Evolutionary conservation across 371 early-diverging fungal species (phyloP), one percentile per base, ranked within the genome.

Genomic region (Rhizopus stolonifer): DNA sequence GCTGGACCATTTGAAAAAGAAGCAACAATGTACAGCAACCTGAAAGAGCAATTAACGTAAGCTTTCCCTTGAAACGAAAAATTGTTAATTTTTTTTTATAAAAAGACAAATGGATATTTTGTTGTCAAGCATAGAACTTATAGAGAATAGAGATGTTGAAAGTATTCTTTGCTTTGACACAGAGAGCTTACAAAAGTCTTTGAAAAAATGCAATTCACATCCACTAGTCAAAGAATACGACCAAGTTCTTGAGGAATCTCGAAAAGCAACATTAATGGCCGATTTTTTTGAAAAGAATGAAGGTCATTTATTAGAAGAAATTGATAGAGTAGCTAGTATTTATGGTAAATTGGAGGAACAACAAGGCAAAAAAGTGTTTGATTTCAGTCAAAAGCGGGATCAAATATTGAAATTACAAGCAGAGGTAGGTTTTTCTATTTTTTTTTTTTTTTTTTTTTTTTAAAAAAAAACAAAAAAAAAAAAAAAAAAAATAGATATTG

Each of bases 341-440:
- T 92, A 87, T 80, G 70, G 73, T 2, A 81, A 87, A 58, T 77
- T 94, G 15, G 91, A 94, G 56, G 91, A 89, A 53, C 88, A 90
- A 46, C 89, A 85, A 54, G 78, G 85, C 25, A 78, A 79, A 49
- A 89, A 88, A 60, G 86, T 91, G 8, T 73, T 88, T 53, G 84
- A 86, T 56, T 67, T 92, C 19, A 70, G 80, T 4, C 74, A 76
- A 33, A 88, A 89, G 64, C 92, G 93, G 60, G 92, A 92, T 49
- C 84, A 88, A 15, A 81, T 93, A 11, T 61, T 80, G 49, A 79
- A 82, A 46, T 58, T 93, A 17, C 70, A 87, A 25, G 82, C 87
- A 11, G 93, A 95, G 62, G 74, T 70, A 60, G 15, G 15, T 7
- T 7, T 29, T 4, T 10, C 36, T 0, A 36, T 36, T 15, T 4